Conservation (phyloP, 805 yeast species). For the Danielia reshetovae region DNA sequence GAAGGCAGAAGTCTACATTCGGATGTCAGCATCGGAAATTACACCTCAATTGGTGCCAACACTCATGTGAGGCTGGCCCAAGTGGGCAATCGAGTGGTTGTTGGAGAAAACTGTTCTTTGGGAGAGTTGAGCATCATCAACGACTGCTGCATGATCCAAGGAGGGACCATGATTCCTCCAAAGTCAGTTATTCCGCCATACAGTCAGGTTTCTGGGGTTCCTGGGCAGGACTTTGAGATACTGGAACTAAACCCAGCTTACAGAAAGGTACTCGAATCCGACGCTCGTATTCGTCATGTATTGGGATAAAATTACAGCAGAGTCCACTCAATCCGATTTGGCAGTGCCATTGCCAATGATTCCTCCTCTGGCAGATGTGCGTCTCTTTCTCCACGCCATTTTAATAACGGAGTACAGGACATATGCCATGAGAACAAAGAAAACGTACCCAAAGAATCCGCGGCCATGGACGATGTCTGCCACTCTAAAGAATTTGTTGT, state of each 20-base stretch:
- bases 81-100: slow-evolving; percentile 47
- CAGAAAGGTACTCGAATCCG: slow-evolving; percentile 33
- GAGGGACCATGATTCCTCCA: slow-evolving; percentile 39
- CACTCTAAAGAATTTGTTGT: slow-evolving; percentile 29
- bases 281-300: slow-evolving; percentile 23
- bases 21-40: slow-evolving; percentile 44
- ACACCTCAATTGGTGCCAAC: slow-evolving; percentile 37
- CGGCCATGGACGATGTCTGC: slow-evolving; percentile 43
- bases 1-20: slow-evolving; percentile 13
- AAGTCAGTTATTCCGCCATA: slow-evolving; percentile 50
- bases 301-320: slow-evolving; percentile 4
- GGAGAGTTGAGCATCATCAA: slow-evolving; percentile 37
- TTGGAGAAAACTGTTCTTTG: slow-evolving; percentile 41
- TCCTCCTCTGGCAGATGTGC: slow-evolving; percentile 5
- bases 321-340: neutral
- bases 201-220: slow-evolving; percentile 40
- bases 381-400: slow-evolving; percentile 1
- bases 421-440: slow-evolving; percentile 6
- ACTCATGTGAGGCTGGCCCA: slow-evolving; percentile 31
- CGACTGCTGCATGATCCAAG: slow-evolving; percentile 49
- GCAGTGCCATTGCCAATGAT: slow-evolving; percentile 10
- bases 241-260: slow-evolving; percentile 26
- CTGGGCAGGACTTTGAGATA: slow-evolving; percentile 29
- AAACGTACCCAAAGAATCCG: slow-evolving; percentile 43
- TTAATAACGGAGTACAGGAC: slow-evolving; percentile 3